Percentiles rank a stretch among this genome's conserved stretches.
Conservation (phyloP, 495 filamentous ascomycete genomes). For the Alectoria sarmentosa region DNA sequence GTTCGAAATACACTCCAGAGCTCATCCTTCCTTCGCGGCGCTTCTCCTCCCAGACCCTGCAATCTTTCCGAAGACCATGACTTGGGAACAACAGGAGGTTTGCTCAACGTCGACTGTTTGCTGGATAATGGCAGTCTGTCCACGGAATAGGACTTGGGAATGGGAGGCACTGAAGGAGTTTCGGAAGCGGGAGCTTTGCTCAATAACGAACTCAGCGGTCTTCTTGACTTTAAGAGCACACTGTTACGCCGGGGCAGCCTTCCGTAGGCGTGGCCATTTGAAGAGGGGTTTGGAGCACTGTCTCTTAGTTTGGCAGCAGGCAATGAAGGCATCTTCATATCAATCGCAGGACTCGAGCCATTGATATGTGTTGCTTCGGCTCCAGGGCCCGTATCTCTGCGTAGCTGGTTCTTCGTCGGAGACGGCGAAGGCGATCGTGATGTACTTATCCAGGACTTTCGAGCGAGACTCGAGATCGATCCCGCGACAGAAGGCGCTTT, state of each 20-base stretch:
- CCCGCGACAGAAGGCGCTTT: slow-evolving; percentile 51
- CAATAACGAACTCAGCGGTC: slow-evolving; percentile 46
- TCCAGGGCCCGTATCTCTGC: slow-evolving; percentile 13
- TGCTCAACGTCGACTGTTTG: slow-evolving; percentile 38
- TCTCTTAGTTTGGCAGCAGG: slow-evolving; percentile 7
- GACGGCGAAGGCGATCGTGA: slow-evolving; percentile 56
- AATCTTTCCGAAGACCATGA: slow-evolving; percentile 36
- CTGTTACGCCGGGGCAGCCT: slow-evolving; percentile 34
- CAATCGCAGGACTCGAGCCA: not conserved
- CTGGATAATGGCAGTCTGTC: slow-evolving; percentile 45
- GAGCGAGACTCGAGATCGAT: slow-evolving; percentile 58
- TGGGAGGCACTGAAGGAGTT: slow-evolving; percentile 43
- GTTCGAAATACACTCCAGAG: slow-evolving; percentile 80
- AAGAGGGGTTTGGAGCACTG: slow-evolving; percentile 31
- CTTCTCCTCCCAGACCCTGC: slow-evolving; percentile 31
- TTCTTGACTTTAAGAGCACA: slow-evolving; percentile 40
- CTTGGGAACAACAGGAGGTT: slow-evolving; percentile 48
- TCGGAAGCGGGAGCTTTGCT: slow-evolving; percentile 38
- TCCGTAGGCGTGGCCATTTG: slow-evolving; percentile 28
- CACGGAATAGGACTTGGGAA: slow-evolving; percentile 51
- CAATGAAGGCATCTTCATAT: slow-evolving; percentile 18
- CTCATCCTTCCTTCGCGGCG: slow-evolving; percentile 63
- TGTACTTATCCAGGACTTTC: slow-evolving; percentile 57
- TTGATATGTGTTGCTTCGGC: slow-evolving; percentile 23
- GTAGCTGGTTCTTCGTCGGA: slow-evolving; percentile 30